Evolutionary conservation across 2,329 filamentous ascomycete genomes (phyloP).

Genomic region (Diaporthe ilicicola): DNA sequence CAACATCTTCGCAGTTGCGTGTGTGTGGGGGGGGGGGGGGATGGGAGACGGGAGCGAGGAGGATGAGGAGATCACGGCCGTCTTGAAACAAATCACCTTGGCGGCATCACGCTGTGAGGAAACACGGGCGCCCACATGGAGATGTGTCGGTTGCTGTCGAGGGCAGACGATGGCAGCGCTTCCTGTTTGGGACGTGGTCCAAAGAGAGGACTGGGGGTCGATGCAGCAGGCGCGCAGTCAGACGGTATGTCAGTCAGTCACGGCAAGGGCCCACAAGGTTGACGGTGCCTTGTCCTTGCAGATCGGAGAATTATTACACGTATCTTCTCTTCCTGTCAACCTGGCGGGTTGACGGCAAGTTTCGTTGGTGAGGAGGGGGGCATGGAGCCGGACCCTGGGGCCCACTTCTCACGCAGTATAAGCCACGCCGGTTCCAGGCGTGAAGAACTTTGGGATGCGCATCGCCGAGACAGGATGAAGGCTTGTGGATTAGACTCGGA

Average conservation of each 20-base stretch:
- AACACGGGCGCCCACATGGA: conserved; percentile 19
- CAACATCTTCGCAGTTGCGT: background rate
- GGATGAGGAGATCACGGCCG: conserved; percentile 23
- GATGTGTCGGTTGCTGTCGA: conserved; percentile 9
- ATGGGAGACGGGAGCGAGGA: background rate
- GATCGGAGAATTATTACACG: conserved; percentile 11
- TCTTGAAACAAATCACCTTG: conserved; percentile 12
- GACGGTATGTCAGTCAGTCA: background rate
- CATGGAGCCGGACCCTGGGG: background rate
- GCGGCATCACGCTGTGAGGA: conserved; percentile 9
- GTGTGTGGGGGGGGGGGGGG: background rate
- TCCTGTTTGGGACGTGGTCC: no score
- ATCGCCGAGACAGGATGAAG: background rate
- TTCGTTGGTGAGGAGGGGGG: background rate
- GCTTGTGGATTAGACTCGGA: background rate
- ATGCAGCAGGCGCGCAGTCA: no score
- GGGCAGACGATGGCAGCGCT: no score
- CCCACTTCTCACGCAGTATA: conserved; percentile 16
- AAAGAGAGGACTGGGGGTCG: background rate
- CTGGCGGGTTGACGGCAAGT: background rate
- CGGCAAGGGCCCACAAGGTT: background rate
- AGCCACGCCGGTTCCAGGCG: conserved; percentile 20
- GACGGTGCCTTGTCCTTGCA: background rate
- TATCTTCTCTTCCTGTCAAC: background rate
- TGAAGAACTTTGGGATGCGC: background rate